Evolutionary conservation across 306 rosid genomes (phyloP), one percentile per base, ranked within the genome.

Genomic region (Calophaca sinica): DNA sequence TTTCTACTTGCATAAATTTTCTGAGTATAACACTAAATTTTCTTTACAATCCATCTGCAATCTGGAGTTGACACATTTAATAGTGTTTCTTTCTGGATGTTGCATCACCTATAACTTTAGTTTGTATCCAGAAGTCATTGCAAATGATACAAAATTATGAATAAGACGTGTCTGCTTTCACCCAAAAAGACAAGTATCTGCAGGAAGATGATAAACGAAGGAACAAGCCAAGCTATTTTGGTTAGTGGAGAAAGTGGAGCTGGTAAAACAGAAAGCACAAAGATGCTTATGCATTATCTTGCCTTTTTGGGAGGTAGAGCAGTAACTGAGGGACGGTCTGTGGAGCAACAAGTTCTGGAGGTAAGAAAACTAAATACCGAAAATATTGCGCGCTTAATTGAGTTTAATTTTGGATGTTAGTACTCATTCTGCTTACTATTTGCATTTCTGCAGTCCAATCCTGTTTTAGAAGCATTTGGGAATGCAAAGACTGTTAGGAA

Each of bases 161-260:
- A 80, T 33, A 58, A 58, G n/a, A 64, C 35, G 65, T 49, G 7
- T 20, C 26, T 20, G 32, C 41, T 14, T 50, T 80, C 42, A 66
- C 71, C 31, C 28, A 73, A 69, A 62, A 67, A 28, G 50, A 64
- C 39, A 9, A 45, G 4, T 45, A 50, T 71, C 15, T 88, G 62
- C 91, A 93, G 98, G 81, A 81, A 81, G 78, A 91, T 93, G 98
- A 80, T 93, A 61, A 89, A 87, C 9, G 98, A 93, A 73, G 87
- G 82, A 81, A 74, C 64, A 54, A 91, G 98, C 82, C 98, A 93
- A 86, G 66, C 98, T 75, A 93, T 93, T 87, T 84, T 93, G 84
- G 98, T 93, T 46, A 93, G 98, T 81, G 98, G 98, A 76, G 98
- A 93, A 86, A 93, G 98, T 88, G 98, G 98, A 81, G 97, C 98